Percentiles rank a stretch among this genome's conserved stretches.
Evolutionary conservation across 345 rosid species (phyloP).

Genomic region (Chamaenerion angustifolium): DNA sequence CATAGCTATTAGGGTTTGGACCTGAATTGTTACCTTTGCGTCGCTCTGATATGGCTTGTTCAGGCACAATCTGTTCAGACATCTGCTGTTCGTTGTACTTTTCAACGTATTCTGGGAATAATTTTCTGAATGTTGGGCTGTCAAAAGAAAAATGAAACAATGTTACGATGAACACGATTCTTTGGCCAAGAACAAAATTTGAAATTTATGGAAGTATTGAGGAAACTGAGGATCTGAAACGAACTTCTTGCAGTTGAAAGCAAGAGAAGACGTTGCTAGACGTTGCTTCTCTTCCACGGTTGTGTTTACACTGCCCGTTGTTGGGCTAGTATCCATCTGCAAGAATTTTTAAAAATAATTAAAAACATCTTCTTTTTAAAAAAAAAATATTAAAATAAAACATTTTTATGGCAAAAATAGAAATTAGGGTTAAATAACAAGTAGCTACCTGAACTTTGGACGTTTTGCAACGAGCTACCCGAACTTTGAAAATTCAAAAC

Average conservation of each 20-base stretch:
- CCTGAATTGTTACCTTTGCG: constrained; percentile 25
- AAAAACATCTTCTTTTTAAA: too few species aligned
- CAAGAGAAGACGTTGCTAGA: constrained; percentile 79
- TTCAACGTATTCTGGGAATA: constrained; percentile 91
- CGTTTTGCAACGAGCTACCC: too few species aligned
- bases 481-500: too few species aligned
- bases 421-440: too few species aligned
- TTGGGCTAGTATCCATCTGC: constrained; percentile 96
- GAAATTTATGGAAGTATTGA: not conserved
- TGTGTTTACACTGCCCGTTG: constrained; percentile 87
- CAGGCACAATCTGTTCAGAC: constrained; percentile 32
- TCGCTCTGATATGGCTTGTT: constrained; percentile 24
- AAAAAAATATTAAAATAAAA: too few species aligned
- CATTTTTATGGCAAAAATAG: too few species aligned
- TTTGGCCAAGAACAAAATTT: not conserved
- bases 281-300: constrained; percentile 72
- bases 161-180: not conserved
- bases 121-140: constrained; percentile 78
- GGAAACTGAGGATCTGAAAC: too few species aligned
- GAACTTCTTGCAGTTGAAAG: constrained; percentile 92
- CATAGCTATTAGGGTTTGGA: constrained; percentile 19
- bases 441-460: too few species aligned
- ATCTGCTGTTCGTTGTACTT: constrained; percentile 50
- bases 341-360: not conserved
- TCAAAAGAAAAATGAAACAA: not conserved